Base-by-base conservation (phyloP, 202 grass and related monocot genomes). In the Cymbopogon flexuosus region DNA sequence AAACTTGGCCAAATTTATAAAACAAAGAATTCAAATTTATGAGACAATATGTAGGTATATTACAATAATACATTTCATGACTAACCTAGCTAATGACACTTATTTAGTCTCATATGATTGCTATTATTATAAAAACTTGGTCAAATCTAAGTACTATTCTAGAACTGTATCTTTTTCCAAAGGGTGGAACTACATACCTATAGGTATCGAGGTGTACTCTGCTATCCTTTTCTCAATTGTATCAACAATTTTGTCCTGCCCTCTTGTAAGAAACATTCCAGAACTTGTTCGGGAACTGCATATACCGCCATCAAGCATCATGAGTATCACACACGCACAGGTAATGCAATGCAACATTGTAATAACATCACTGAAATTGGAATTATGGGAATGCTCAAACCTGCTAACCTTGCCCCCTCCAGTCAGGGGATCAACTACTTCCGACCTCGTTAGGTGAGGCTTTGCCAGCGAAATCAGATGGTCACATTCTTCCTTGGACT, bases 151-250 rank as follows among this genome's bases (percentile, higher is more conserved):
- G 3, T n/a, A 52, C 9, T 1, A 42, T 42, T 10, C 35, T 6
- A 42, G 7, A 52, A n/a, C n/a, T 6, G 6, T 5, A 52, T 52
- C 4, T 2, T 51, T 51, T n/a, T n/a, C 16, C 5, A 7, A 5
- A 49, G 5, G 46, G 46, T 18, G 46, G 15, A 22, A 34, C 3
- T 34, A 36, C 86, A 70, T 89, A 97, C 94, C 94, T 74, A 84
- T 73, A 87, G 92, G 94, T 91, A 97, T 78, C 79, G 90, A 94
- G 64, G 92, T 91, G 72, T 60, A 94, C 84, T 94, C 92, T 37
- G 90, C 82, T 89, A 97, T 94, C 74, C 92, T 92, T 85, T 97
- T 91, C 88, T 97, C 91, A 29, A 97, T 97, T 35, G 71, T 77
- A 8, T 68, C 18, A 54, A 97, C 67, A 68, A 89, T 80, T 64